Evolutionary conservation across 352 stramenopile genomes (phyloP).

Genomic region (Pythium sp.): DNA sequence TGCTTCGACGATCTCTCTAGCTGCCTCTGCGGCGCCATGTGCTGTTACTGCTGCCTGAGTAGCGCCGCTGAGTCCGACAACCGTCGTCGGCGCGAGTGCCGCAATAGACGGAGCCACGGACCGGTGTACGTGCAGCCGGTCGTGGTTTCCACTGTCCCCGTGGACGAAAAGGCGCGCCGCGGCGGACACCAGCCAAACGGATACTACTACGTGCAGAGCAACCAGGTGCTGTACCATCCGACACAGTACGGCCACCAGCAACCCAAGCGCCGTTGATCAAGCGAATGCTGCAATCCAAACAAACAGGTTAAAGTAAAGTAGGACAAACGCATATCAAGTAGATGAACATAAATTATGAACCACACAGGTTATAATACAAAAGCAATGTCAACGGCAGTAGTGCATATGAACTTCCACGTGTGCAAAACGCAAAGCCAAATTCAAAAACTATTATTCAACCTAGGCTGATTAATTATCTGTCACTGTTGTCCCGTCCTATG

Average conservation of each 20-base stretch:
- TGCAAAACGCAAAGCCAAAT: background rate
- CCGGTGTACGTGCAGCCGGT: conserved; percentile 41
- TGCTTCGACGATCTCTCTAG: conserved; percentile 30
- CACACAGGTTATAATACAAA: background rate
- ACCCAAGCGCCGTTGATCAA: conserved; percentile 1
- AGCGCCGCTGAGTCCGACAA: conserved; percentile 15
- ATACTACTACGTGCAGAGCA: conserved; percentile 15
- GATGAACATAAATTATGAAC: conserved; percentile 1
- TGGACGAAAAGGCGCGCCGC: background rate
- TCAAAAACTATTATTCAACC: background rate
- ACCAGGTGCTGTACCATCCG: background rate
- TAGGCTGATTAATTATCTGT: background rate
- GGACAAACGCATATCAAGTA: background rate
- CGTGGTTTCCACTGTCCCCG: conserved; percentile 16
- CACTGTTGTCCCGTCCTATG: background rate
- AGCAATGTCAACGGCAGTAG: background rate
- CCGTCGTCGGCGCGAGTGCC: conserved; percentile 13
- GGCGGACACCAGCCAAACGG: conserved; percentile 9
- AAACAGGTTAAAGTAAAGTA: background rate
- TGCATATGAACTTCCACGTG: background rate
- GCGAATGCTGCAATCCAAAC: background rate
- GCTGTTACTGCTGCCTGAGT: conserved; percentile 17
- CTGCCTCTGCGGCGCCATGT: conserved; percentile 32
- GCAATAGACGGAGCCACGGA: conserved; percentile 12
- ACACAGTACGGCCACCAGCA: conserved; percentile 4